Evolutionary conservation across 352 stramenopile species (phyloP), one percentile per base, ranked within the genome.

Genomic region (Albugo laibachii): DNA sequence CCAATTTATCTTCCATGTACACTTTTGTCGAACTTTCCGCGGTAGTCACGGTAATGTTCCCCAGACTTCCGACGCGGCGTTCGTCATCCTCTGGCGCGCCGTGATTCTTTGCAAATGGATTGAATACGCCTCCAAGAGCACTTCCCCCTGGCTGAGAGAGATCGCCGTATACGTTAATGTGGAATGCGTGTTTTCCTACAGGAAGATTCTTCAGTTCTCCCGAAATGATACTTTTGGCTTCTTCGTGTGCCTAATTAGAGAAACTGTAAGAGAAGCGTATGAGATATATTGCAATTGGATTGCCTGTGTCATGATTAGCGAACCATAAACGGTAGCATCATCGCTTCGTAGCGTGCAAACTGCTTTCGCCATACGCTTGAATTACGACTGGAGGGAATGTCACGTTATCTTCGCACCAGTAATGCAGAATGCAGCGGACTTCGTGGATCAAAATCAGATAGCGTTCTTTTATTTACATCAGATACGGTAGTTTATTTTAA

Each of bases 51-150:
- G 86, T 69, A 20, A 96, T 58, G 64, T 96, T 95, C 60, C 92
- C 92, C 39, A 98, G 70, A 52, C 83, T 88, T 46, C 94, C 94
- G 3, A 97, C 92, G 57, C 95, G 95, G 48, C 93, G 76, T 54
- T 97, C 88, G 47, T 97, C 92, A 63, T 97, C 93, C 44, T 95
- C 78, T 3, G 94, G 93, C 12, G 68, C 78, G 37, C 94, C 94
- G 66, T 98, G 93, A 66, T 94, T 97, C 69, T 97, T 97, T 72
- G 91, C 91, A 65, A 97, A 98, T 44, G 92, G 93, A 69, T 98
- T 98, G 74, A 98, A 98, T 43, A 97, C 93, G 45, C 83, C 80
- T 46, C 91, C 92, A 47, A 83, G 73, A 13, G 71, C 65, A 21
- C 57, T 66, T 49, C 70, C 72, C 5, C 66, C 64, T 0, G 69